Evolutionary conservation across 2,329 filamentous ascomycete species (phyloP).

Genomic region (Sphaerulina musiva): DNA sequence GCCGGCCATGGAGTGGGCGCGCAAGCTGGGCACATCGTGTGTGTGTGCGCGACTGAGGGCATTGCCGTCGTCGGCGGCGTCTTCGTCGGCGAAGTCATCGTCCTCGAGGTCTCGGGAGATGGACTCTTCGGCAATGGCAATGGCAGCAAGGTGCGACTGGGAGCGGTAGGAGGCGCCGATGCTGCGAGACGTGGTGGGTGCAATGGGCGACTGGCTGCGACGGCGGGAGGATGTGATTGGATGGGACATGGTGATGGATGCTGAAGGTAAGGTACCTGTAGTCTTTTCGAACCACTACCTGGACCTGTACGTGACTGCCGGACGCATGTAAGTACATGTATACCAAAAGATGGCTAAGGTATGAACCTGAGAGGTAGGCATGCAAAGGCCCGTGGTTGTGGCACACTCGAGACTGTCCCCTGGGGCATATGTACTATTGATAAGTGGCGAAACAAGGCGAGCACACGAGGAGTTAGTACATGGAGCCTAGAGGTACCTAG

Average conservation of each 20-base stretch:
- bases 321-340: too few species aligned
- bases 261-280: too few species aligned
- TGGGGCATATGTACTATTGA: too few species aligned
- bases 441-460: too few species aligned
- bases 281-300: too few species aligned
- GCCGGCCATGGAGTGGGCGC: constrained; percentile 48
- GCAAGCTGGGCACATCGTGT: constrained; percentile 12
- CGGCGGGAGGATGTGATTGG: constrained; percentile 6
- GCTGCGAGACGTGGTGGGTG: constrained; percentile 17
- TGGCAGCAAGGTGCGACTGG: constrained; percentile 22
- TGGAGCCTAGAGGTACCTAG: too few species aligned
- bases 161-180: constrained; percentile 29
- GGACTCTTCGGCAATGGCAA: constrained; percentile 28
- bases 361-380: too few species aligned
- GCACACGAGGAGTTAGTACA: too few species aligned
- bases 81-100: constrained; percentile 21
- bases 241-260: constrained; percentile 2
- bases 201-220: constrained; percentile 16
- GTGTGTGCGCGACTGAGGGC: constrained; percentile 17
- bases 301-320: too few species aligned
- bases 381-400: too few species aligned
- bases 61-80: constrained; percentile 12
- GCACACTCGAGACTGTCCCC: too few species aligned
- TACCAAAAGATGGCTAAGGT: too few species aligned
- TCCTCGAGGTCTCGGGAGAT: constrained; percentile 30